Base-by-base conservation (phyloP, 345 rosid genomes). In the Ceriops tagal region DNA sequence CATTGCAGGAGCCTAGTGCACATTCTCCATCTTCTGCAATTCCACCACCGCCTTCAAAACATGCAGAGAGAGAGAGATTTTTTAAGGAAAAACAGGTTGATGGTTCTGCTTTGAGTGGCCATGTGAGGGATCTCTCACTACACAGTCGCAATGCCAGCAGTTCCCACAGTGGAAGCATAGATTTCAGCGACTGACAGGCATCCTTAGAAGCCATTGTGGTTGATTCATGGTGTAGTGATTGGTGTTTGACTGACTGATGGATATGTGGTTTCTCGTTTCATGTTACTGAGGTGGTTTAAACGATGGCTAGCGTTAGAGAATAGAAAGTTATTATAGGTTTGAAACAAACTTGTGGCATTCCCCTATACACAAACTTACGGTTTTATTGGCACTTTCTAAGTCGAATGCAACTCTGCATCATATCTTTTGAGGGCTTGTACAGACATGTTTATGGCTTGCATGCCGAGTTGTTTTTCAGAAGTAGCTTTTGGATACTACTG, bases 11-110 rank as follows among this genome's bases (percentile, higher is more conserved):
- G 62, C 65, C 76, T 61, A 62, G 31, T 24, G 68, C 80, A 27
- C 80, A 85, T 59, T 74, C 78, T 26, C 82, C 87, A 22, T 65
- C 85, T 22, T 81, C 85, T 61, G 86, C 78, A 20, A 88, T 95
- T 70, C 99, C 99, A 15, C 99, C 99, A 6, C 99, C 99, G 13
- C 97, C 99, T 58, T 86, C 99, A 61, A 92, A 90, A 76, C 96
- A 87, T 27, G 10, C 83, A 8, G 97, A 95, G 79, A 86, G 99
- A 85, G 96, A 95, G 71, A 88, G 52, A n/a, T 95, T 90, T 81
- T 95, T 95, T 68, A 82, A 86, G 92, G 96, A 88, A 73, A 92
- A 88, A 70, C 92, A 83, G 79, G 81, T 69, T 3, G 98, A 89
- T 26, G 84, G 91, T 47, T 81, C 90, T 3, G 79, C 72, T 22